Base-by-base conservation (phyloP, 2,329 filamentous ascomycete species). In the Karstenula rhodostoma region DNA sequence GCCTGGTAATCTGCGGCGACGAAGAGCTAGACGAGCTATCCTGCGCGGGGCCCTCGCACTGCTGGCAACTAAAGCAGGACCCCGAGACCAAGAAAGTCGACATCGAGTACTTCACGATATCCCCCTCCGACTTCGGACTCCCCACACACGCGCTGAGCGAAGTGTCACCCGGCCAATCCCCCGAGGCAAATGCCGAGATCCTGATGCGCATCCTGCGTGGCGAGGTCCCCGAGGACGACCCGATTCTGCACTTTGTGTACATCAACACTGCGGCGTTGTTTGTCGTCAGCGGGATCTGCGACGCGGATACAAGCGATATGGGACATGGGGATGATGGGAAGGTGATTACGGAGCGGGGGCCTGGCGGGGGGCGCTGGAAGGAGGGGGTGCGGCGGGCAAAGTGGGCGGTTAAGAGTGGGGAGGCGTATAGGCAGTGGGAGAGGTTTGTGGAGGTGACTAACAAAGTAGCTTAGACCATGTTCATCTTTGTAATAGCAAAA, bases 21-120 rank as follows among this genome's bases (percentile, higher is more conserved):
- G 96, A 98, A 80, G 93, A 98, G 69, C 87, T 99, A 32, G 95
- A 99, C 75, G 95, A 99, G 81, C 87, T 99, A 63, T 95, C 91
- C 70, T 97, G 94, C 69, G 95, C 94, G 1, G 94, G 95, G 0
- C 84, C 85, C 37, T 96, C 94, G 2, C 89, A 91, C 71, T 97
- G 94, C 85, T 99, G 95, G 95, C 88, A 88, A 79, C 80, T 97
- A 27, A 82, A 81, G 5, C 84, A 85, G 62, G 78, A 81, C 54
- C 73, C 80, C 1, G 67, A 74, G 17, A 74, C 75, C 12, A 73
- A 76, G 19, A 76, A 85, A 56, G 87, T 78, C 72, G 86, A 84
- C 57, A 84, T 96, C 43, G 89, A 94, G 67, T 87, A 90, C 64
- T 97, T 99, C 81, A 86, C 84, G 32, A 79, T 99, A 8, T 82